Base-by-base conservation (phyloP, 1,284 basidiomycete species). In the Earliella scabrosa region DNA sequence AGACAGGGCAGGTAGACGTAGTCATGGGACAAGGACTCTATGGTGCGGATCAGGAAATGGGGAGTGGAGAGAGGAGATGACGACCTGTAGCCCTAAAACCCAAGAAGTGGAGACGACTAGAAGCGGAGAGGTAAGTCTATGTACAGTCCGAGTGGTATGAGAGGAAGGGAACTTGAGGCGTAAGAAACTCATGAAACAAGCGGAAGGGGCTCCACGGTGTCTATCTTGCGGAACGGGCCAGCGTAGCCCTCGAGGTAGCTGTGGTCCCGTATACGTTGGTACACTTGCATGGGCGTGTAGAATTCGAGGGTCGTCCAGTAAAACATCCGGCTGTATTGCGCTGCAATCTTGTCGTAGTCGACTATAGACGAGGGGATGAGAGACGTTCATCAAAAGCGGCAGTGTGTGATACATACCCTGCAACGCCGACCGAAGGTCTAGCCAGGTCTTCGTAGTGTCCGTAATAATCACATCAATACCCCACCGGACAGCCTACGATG, bases 391-490 rank as follows among this genome's bases (percentile, higher is more conserved):
- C n/a, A n/a, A n/a, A n/a, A n/a, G n/a, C n/a, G n/a, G n/a, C n/a
- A n/a, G n/a, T n/a, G n/a, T n/a, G 44, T 44, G 18, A 7, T 38
- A 72, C 81, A 53, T 64, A 92, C 90, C 76, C 67, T 80, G 73
- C 50, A 96, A 77, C 29, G 86, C 82, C 16, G 77, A 73, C 44
- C 94, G 84, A 61, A 97, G 70, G 50, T 86, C 80, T 34, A 95
- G 76, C 85, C 92, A 95, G 1, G 81, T 85, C 64, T 83, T 82
- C 7, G 94, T 94, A 50, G 83, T 76, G 62, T 99, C 97, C 6
- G 95, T 97, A 60, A 99, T 83, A 64, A 99, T 92, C 11, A 87
- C 94, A 66, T 90, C 85, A n/a, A 93, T 91, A 54, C 86, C 92
- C 97, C 95, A 98, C 61, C 94, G 80, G 18, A 91, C 90, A 55